Base-by-base conservation (phyloP, 2,329 filamentous ascomycete genomes). In the Ophiocordyceps camponoti-saundersi region DNA sequence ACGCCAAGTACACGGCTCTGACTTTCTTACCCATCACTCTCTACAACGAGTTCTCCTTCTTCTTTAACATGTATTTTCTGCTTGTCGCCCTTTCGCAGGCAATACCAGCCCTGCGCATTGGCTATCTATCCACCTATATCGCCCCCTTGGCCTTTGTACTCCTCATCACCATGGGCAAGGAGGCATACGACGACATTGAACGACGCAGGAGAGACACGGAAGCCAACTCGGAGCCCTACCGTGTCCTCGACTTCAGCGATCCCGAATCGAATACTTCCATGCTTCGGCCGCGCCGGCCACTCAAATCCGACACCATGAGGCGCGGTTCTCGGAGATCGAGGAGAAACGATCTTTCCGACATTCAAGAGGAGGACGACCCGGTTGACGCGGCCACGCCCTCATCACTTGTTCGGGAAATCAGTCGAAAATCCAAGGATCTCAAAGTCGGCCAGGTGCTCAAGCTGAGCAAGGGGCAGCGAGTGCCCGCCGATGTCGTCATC, bases 41-140 rank as follows among this genome's bases (percentile, higher is more conserved):
- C 21, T 98, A 95, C 66, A 96, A 96, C 66, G 92, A 98, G 61
- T 98, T 98, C 62, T 95, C 90, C 49, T 98, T 96, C 70, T 98
- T 98, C 67, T 95, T 98, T 73, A 98, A 98, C 73, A 86, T 96
- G 71, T 98, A 98, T 62, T 98, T 98, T 62, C 71, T 98, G 48
- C 79, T 96, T 23, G 92, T 98, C 45, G 93, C 92, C 7, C 66
- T 96, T 45, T 96, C 90, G 36, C 92, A 98, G 65, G 81, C 87
- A 42, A 89, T 98, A 57, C 89, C 88, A 4, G 77, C 85, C 21
- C 67, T 98, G 47, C 79, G 88, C 47, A 95, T 98, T 53, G 92
- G 92, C 48, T 96, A 95, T 62, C 75, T 98, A 50, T 85, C 85
- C 29, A 96, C 92, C 2, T 98, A 98, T 57, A 80, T 96, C 61